Conservation (phyloP, 208 protist species). For the Trypanosoma melophagium region DNA sequence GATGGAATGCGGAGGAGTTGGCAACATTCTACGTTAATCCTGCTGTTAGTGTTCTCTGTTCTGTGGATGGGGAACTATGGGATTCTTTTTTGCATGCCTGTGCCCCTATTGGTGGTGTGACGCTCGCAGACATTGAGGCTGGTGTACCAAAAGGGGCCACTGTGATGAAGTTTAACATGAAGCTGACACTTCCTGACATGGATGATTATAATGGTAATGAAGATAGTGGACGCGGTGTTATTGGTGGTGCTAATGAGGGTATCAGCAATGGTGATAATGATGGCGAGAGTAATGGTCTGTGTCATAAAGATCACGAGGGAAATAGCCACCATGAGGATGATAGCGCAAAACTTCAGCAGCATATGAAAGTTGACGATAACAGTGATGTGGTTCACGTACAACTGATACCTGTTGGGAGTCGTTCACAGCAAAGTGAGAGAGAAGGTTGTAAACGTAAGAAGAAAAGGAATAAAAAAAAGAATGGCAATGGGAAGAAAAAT, state of each 20-base stretch:
- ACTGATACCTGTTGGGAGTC: not conserved
- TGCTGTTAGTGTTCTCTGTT: conserved; percentile 20
- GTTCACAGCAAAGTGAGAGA: not conserved
- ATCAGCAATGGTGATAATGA: too few species aligned
- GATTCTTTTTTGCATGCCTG: conserved; percentile 45
- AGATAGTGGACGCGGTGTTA: too few species aligned
- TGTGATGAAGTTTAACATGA: conserved; percentile 50
- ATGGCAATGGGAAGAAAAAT: not conserved
- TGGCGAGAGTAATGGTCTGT: too few species aligned
- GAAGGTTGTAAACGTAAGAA: not conserved
- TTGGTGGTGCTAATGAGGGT: too few species aligned
- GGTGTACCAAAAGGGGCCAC: conserved; percentile 37
- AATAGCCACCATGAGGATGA: not conserved
- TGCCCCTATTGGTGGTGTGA: conserved; percentile 52
- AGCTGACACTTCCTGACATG: conserved; percentile 41
- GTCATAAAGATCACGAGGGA: not conserved
- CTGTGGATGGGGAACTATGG: conserved; percentile 37
- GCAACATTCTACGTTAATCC: conserved; percentile 33
- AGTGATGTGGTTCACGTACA: not conserved
- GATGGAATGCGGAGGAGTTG: conserved; percentile 43
- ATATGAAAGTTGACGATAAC: not conserved
- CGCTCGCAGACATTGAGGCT: conserved; percentile 40
- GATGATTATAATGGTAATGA: conserved; percentile 32
- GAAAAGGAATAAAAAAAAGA: not conserved
- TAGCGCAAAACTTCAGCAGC: too few species aligned